A percentile compares a stretch with the other conserved stretches of the same genome.
These are phyloP conservation scores for Colletotrichum cereale DNA, from an alignment of 2,329 filamentous ascomycete genomes.

Conservation along the genomic window DNA sequence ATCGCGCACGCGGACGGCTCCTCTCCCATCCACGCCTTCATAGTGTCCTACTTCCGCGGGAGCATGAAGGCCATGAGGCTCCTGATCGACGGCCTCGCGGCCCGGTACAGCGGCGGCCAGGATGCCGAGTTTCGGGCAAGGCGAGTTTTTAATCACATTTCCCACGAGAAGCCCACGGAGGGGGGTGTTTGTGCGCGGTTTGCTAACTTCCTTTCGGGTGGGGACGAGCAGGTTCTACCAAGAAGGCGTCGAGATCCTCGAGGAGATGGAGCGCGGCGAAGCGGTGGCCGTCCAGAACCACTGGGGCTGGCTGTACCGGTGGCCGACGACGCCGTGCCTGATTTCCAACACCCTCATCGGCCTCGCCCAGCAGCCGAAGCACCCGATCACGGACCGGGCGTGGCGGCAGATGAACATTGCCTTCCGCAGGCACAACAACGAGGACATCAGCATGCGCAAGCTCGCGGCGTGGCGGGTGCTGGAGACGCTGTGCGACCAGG, in stretches of 20 bases:
- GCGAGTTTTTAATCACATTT: not conserved
- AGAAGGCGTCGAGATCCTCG: conserved; percentile 39
- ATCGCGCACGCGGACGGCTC: conserved; percentile 24
- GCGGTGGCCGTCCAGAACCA: conserved; percentile 33
- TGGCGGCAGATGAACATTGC: conserved; percentile 41
- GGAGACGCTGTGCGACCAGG: conserved; percentile 41
- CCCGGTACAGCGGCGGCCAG: not conserved
- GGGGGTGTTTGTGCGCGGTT: too few species aligned
- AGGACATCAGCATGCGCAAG: conserved; percentile 38
- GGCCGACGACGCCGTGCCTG: conserved; percentile 33
- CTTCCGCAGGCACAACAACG: conserved; percentile 40
- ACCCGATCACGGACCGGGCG: conserved; percentile 37
- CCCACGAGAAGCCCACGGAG: too few species aligned
- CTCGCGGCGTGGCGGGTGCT: conserved; percentile 41
- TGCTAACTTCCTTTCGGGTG: not conserved
- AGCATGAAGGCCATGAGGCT: conserved; percentile 25
- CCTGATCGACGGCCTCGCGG: conserved; percentile 2
- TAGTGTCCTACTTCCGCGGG: conserved; percentile 8
- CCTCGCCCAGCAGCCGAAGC: conserved; percentile 37
- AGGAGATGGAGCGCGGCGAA: conserved; percentile 39
- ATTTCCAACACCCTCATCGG: conserved; percentile 38
- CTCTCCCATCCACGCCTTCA: conserved; percentile 1
- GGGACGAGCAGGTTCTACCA: conserved; percentile 13
- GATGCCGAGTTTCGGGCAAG: conserved; percentile 25
- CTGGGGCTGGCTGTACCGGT: conserved; percentile 41